Percentiles rank a stretch among this genome's conserved stretches.
These are phyloP conservation scores for Candida alai DNA, from an alignment of 805 yeast genomes.

Conservation along the genomic window DNA sequence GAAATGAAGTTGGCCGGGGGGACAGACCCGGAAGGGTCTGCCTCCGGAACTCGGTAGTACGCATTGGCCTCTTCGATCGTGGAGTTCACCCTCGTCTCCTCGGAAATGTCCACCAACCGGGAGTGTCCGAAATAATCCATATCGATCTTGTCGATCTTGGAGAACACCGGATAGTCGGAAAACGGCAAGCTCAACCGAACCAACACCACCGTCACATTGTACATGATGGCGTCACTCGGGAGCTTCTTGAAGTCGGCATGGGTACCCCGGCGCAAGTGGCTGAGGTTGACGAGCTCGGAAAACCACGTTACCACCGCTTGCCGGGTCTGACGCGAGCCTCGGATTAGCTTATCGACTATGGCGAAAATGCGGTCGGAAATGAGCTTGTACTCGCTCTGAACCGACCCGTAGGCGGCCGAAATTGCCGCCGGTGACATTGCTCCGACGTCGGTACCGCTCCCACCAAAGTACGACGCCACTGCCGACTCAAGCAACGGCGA, in stretches of 20 bases:
- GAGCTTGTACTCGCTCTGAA: conserved; percentile 61
- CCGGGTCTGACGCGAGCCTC: conserved; percentile 69
- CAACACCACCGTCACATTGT: conserved; percentile 65
- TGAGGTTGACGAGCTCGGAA: conserved; percentile 69
- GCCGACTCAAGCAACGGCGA: conserved; percentile 66
- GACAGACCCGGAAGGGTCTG: conserved; percentile 19
- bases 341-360: conserved; percentile 67
- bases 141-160: conserved; percentile 76
- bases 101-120: conserved; percentile 58
- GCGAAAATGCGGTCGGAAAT: conserved; percentile 61
- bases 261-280: conserved; percentile 84
- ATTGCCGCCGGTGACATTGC: conserved; percentile 33
- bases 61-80: conserved; percentile 67
- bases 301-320: conserved; percentile 62
- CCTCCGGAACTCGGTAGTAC: conserved; percentile 41
- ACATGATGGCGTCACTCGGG: conserved; percentile 78
- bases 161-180: conserved; percentile 53
- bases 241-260: conserved; percentile 66
- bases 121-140: conserved; percentile 57
- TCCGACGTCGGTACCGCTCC: conserved; percentile 14
- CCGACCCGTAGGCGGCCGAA: conserved; percentile 50
- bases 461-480: conserved; percentile 43
- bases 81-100: conserved; percentile 81
- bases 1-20: conserved; percentile 71
- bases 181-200: conserved; percentile 81